These are phyloP conservation scores for Urtica urens DNA, from an alignment of 306 rosid genomes.

Conservation along the genomic window DNA sequence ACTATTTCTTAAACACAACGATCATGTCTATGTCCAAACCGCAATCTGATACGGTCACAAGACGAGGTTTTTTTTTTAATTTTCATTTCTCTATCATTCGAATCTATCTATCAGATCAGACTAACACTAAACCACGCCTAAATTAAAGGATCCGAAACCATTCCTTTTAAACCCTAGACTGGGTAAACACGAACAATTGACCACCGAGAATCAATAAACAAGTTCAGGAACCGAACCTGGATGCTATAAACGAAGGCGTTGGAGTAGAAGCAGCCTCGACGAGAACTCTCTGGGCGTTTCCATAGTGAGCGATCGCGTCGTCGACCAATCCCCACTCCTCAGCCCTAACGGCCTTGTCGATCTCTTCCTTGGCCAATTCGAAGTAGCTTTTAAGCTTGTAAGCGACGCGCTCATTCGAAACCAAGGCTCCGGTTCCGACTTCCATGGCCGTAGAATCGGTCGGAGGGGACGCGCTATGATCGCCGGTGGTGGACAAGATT, in stretches of 20 bases:
- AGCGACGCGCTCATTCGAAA: constrained; percentile 80
- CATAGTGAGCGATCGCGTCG: constrained; percentile 70
- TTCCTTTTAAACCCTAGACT: background rate
- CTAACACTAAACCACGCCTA: no score
- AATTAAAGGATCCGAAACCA: no score
- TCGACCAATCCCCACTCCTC: constrained; percentile 89
- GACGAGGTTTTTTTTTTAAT: no score
- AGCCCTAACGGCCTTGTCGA: constrained; percentile 87
- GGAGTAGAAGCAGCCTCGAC: constrained; percentile 67
- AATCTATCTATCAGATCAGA: no score
- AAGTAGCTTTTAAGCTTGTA: constrained; percentile 81
- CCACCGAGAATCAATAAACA: no score
- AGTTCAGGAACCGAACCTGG: constrained; percentile 56
- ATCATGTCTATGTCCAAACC: background rate
- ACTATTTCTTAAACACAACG: background rate
- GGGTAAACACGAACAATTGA: background rate
- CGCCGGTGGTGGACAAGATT: constrained; percentile 27
- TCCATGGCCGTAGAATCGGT: constrained; percentile 49
- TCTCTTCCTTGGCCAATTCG: constrained; percentile 82
- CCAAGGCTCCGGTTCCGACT: constrained; percentile 31
- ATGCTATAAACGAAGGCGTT: constrained; percentile 61
- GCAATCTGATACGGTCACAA: no score
- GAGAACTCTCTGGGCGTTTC: constrained; percentile 65
- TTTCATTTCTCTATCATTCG: no score
- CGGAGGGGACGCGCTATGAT: constrained; percentile 10